These are phyloP conservation scores for Cinchona pubescens DNA, from an alignment of 257 asterid species.

Conservation along the genomic window DNA sequence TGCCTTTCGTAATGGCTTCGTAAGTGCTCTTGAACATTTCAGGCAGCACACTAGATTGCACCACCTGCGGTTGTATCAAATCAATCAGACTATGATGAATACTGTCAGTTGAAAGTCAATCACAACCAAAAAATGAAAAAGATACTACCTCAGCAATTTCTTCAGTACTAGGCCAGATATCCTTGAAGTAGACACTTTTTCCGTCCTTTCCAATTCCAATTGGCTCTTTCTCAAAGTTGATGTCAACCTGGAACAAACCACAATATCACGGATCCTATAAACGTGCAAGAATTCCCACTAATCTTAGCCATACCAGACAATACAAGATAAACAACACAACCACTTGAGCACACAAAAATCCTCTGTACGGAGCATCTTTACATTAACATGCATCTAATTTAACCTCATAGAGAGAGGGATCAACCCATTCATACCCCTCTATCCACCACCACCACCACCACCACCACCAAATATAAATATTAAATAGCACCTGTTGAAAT, in stretches of 20 bases:
- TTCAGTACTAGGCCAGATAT: constrained; percentile 84
- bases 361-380: not conserved
- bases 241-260: constrained; percentile 60
- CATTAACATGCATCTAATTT: not conserved
- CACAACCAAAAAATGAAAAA: not conserved
- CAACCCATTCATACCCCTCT: not conserved
- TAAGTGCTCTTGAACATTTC: constrained; percentile 93
- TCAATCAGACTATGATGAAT: constrained; percentile 2
- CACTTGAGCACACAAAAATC: not conserved
- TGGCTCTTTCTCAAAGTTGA: constrained; percentile 86
- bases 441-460: too few relatives aligned
- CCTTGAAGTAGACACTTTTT: constrained; percentile 61
- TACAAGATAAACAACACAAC: not conserved
- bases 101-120: not conserved
- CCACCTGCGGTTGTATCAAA: constrained; percentile 47
- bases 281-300: not conserved
- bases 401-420: not conserved
- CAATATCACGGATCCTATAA: not conserved
- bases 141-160: constrained; percentile 75
- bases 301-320: not conserved
- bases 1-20: constrained; percentile 83
- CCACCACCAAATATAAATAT: not conserved
- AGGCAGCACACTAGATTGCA: constrained; percentile 89
- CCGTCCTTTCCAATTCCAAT: constrained; percentile 89
- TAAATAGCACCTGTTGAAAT: not conserved